Percentiles rank a stretch among this genome's conserved stretches.
These are phyloP conservation scores for Penicillium sp. DNA, from an alignment of 2,329 filamentous ascomycete genomes.

Conservation along the genomic window DNA sequence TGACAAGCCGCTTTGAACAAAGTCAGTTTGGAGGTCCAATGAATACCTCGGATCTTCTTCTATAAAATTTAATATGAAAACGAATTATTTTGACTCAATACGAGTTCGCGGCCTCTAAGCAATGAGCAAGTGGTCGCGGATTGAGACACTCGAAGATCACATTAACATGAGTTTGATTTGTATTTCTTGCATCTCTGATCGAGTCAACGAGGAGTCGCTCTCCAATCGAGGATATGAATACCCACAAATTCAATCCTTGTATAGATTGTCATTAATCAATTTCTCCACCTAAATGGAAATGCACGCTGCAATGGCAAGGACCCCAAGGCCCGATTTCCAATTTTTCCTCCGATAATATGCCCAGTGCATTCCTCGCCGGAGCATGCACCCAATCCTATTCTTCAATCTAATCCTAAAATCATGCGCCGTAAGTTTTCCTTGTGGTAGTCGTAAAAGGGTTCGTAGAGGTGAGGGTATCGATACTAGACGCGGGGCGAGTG, in stretches of 20 bases:
- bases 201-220: not conserved
- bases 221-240: too few species aligned
- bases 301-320: not conserved
- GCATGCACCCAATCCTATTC: not conserved
- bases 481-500: constrained; percentile 4
- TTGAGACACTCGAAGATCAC: not conserved
- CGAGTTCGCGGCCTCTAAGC: too few species aligned
- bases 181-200: not conserved
- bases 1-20: not conserved
- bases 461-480: not conserved
- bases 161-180: not conserved
- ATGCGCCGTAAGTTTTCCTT: not conserved
- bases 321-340: not conserved
- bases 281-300: too few species aligned
- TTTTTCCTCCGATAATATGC: not conserved
- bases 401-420: not conserved
- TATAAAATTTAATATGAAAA: too few species aligned
- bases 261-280: not conserved
- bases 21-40: not conserved
- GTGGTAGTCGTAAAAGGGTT: not conserved
- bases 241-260: not conserved
- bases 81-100: too few species aligned
- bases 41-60: too few species aligned
- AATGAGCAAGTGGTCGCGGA: not conserved
- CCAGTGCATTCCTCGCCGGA: not conserved